Evolutionary conservation across 768 basidiomycete genomes (phyloP), one percentile per base, ranked within the genome.

Genomic region (Cystobasidium ongulense): DNA sequence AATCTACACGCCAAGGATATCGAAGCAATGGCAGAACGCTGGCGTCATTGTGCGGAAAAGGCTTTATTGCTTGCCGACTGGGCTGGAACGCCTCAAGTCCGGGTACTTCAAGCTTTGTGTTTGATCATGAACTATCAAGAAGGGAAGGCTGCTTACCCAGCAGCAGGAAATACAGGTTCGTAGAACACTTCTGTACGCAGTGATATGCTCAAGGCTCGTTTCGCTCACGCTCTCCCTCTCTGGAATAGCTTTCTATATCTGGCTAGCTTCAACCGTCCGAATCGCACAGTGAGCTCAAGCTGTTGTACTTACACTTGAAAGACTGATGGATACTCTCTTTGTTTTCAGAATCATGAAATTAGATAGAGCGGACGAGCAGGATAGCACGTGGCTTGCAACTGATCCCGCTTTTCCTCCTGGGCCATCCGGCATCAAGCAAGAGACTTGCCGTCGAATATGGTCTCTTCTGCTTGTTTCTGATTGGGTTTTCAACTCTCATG

Each of bases 401-500:
- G 57, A 59, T 59, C 25, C 57, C 25, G 57, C 57, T 5, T 59
- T 59, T 31, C 57, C 57, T 27, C 11, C 13, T 27, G 57, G 57
- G 5, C 57, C 25, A 10, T 59, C 57, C 29, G 57, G 57, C 29
- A 59, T 59, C 57, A 59, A 59, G 57, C 25, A 29, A 35, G 57
- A 59, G 23, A 59, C 23, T 5, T 59, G 57, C 46, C 4, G 57
- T 5, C 4, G 57, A 27, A 59, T 59, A 5, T 59, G 57, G 57
- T 27, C 11, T 21, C 57, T 59, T 29, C 57, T 59, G 57, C 57
- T 59, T 4, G 57, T 59, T 31, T 59, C 57, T 27, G 57, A 59
- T 21, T 59, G 57, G 57, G 57, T 59, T 27, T 59, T 59, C 57
- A 59, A 59, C 57, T 59, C 57, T 2, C 57, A 59, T 35, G 57